These are phyloP conservation scores for Ramaria rubella DNA, from an alignment of 768 basidiomycete species.

Conservation along the genomic window DNA sequence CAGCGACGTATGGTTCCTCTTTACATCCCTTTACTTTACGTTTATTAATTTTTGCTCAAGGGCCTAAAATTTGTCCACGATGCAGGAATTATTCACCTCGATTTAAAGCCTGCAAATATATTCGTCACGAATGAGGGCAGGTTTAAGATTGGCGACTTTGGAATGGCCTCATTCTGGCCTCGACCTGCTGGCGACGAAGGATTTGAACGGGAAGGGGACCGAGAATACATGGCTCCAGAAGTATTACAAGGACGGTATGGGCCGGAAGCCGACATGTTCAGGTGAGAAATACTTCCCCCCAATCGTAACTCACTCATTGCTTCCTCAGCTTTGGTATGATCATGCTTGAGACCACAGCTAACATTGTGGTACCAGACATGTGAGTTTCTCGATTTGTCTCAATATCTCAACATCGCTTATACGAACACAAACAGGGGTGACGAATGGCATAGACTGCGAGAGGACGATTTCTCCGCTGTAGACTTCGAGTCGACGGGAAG, in stretches of 20 bases:
- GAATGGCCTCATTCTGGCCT: conserved; percentile 95
- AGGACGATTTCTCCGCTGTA: conserved; percentile 86
- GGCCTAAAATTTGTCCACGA: conserved; percentile 88
- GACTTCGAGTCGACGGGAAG: conserved; percentile 30
- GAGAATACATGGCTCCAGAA: conserved; percentile 95
- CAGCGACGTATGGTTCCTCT: conserved; percentile 66
- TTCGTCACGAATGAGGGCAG: conserved; percentile 82
- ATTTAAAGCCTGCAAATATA: conserved; percentile 96
- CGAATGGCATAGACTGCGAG: conserved; percentile 88
- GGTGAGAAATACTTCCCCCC: conserved; percentile 36
- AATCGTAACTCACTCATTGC: not conserved
- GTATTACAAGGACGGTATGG: conserved; percentile 88
- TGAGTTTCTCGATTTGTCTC: conserved; percentile 37
- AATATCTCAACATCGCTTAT: not conserved
- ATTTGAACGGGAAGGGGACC: conserved; percentile 95
- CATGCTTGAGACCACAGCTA: conserved; percentile 90
- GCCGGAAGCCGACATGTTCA: conserved; percentile 94
- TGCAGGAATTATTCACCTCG: conserved; percentile 86
- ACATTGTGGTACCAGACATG: conserved; percentile 97
- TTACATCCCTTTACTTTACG: not conserved
- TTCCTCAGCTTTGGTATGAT: conserved; percentile 82
- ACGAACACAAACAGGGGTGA: conserved; percentile 56
- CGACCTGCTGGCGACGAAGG: conserved; percentile 38
- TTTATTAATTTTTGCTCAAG: conserved; percentile 28
- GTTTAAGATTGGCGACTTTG: conserved; percentile 97